Evolutionary conservation across 1,284 basidiomycete genomes (phyloP).

Genomic region (Moesziomyces globuligerus): DNA sequence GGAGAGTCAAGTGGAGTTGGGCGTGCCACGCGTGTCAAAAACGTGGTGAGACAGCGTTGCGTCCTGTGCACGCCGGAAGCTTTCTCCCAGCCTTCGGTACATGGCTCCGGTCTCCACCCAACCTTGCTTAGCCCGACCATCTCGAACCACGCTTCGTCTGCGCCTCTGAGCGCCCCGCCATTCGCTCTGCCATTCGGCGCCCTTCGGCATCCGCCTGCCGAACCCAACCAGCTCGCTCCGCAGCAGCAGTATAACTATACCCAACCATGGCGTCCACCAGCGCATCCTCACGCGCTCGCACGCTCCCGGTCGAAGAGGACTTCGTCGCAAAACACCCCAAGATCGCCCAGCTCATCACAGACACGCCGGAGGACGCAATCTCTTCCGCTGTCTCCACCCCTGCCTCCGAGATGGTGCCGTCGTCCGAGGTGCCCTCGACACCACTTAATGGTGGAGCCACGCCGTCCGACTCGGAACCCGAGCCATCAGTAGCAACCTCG

Average conservation of each 20-base stretch:
- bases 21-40: too few species aligned
- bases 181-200: too few species aligned
- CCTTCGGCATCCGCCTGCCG: too few species aligned
- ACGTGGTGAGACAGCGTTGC: too few species aligned
- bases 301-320: constrained; percentile 28
- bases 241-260: too few species aligned
- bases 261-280: constrained; percentile 16
- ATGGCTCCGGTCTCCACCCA: too few species aligned
- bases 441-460: constrained; percentile 19
- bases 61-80: too few species aligned
- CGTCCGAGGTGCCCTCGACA: constrained; percentile 25
- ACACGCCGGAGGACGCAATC: constrained; percentile 9
- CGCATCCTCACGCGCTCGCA: constrained; percentile 1
- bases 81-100: too few species aligned
- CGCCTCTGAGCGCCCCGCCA: too few species aligned
- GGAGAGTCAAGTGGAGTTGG: too few species aligned
- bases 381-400: constrained; percentile 23
- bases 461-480: constrained; percentile 34
- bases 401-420: constrained; percentile 20
- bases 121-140: neutral
- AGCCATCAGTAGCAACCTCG: constrained; percentile 37
- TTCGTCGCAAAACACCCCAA: constrained; percentile 27
- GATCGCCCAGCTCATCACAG: constrained; percentile 15
- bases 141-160: neutral
- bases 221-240: too few species aligned